Evolutionary conservation across 192 early-diverging fungal species (phyloP), one percentile per base, ranked within the genome.

Genomic region (Coemansia biformis): DNA sequence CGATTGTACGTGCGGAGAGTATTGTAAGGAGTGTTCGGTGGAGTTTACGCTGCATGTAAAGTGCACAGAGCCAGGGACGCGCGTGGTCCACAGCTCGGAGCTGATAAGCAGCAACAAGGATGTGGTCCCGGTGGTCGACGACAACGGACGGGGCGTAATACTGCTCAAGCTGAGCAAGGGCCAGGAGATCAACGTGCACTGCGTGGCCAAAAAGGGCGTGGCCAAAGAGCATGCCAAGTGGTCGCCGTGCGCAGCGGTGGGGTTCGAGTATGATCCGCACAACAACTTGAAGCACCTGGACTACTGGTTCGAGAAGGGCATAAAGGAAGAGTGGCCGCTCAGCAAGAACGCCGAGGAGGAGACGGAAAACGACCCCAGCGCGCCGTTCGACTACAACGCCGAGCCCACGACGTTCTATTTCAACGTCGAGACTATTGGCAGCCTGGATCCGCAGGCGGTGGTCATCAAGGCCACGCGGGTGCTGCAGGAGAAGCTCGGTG

Each of bases 181-280:
- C 35, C 91, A 98, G 72, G 89, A 94, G 59, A 47, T 98, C 36
- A 86, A 86, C 31, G 57, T 98, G 28, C 83, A 87, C 41, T 93
- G 91, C 48, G 83, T 95, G 31, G 95, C 93, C 9, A 94, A 93
- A 54, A 98, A 96, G 78, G 95, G 95, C 11, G 92, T 90, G 18
- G 91, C 87, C 22, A 98, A 98, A 66, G 93, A 96, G 53, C 93
- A 96, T 59, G 91, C 95, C 19, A 98, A 98, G 56, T 98, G 95
- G 95, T 85, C 83, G 39, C 93, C 95, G 29, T 86, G 86, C 41
- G 78, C 83, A 46, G 92, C 86, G 8, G 80, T 96, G 11, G 79
- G 83, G 5, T 96, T 98, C 61, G 95, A 98, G 46, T 98, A 98
- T 48, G 95, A 98, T 53, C 95, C 95, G 38, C 85, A 95, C 71